phyloP scores from a whole-genome alignment of 2,329 filamentous ascomycete genomes.

The Colletotrichum sp. region DNA sequence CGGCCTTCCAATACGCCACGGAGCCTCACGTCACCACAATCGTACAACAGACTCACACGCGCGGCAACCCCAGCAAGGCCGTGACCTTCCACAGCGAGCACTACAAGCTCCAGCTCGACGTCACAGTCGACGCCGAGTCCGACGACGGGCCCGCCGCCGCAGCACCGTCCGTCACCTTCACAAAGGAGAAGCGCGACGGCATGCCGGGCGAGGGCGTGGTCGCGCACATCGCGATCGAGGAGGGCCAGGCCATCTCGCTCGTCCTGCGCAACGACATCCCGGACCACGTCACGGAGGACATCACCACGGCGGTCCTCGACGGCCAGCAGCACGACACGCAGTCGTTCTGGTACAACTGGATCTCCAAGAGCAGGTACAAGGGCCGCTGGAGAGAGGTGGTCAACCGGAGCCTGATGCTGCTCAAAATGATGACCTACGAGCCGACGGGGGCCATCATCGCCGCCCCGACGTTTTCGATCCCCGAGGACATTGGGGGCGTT shows the following conservation, averaged over 20 bases:
- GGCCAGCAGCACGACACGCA: conserved; percentile 72
- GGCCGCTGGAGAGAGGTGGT: conserved; percentile 77
- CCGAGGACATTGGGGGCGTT: conserved; percentile 72
- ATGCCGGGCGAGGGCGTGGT: conserved; percentile 67
- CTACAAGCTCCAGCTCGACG: conserved; percentile 68
- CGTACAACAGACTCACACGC: conserved; percentile 44
- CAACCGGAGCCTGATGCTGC: conserved; percentile 70
- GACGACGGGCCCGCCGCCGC: conserved; percentile 52
- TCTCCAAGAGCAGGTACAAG: conserved; percentile 71
- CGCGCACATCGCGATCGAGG: conserved; percentile 61
- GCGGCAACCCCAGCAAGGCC: conserved; percentile 56
- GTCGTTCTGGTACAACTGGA: conserved; percentile 76
- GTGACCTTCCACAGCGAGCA: conserved; percentile 66
- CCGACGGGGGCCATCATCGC: conserved; percentile 80
- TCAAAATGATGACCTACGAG: conserved; percentile 80
- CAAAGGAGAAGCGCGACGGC: conserved; percentile 52
- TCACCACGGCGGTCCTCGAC: conserved; percentile 63
- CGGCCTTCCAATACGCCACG: conserved; percentile 72
- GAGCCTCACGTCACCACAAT: conserved; percentile 66
- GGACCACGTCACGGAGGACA: conserved; percentile 59
- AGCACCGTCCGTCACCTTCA: conserved; percentile 57
- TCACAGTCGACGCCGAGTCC: conserved; percentile 63
- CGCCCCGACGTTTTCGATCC: conserved; percentile 77
- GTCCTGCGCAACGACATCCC: conserved; percentile 67
- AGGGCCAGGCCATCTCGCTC: conserved; percentile 73